Conservation (phyloP, 805 yeast species). For the Priceomyces haplophilus region DNA sequence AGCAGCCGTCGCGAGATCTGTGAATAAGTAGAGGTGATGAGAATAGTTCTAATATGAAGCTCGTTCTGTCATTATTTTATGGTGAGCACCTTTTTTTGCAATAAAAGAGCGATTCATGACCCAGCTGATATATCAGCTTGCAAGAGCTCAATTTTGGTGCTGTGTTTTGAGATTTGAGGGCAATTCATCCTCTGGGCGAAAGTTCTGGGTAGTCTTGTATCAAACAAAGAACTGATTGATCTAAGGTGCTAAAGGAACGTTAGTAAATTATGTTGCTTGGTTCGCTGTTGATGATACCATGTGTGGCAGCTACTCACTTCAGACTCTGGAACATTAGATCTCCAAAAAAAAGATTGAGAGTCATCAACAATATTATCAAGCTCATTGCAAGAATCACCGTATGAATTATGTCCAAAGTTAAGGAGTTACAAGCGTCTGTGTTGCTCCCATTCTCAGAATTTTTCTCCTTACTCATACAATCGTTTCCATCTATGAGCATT, state of each 20-base stretch:
- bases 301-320: neutral
- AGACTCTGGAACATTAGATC: neutral
- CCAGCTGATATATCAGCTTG: no score
- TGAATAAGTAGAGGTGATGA: no score
- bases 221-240: conserved; percentile 5
- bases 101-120: no score
- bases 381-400: conserved; percentile 6
- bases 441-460: neutral
- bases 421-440: neutral
- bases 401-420: conserved; percentile 1
- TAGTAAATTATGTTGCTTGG: neutral
- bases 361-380: conserved; percentile 4
- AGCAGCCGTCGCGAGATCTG: no score
- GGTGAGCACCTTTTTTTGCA: no score
- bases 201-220: conserved; percentile 4
- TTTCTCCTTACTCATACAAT: no score
- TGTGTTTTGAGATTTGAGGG: no score
- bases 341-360: neutral
- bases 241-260: neutral
- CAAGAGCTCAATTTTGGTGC: no score
- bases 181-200: neutral
- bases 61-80: no score
- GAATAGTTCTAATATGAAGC: no score
- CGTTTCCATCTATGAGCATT: neutral
- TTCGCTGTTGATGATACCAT: neutral